These are phyloP conservation scores for Penicillium janthinellum DNA, from an alignment of 2,329 filamentous ascomycete genomes.

Conservation along the genomic window DNA sequence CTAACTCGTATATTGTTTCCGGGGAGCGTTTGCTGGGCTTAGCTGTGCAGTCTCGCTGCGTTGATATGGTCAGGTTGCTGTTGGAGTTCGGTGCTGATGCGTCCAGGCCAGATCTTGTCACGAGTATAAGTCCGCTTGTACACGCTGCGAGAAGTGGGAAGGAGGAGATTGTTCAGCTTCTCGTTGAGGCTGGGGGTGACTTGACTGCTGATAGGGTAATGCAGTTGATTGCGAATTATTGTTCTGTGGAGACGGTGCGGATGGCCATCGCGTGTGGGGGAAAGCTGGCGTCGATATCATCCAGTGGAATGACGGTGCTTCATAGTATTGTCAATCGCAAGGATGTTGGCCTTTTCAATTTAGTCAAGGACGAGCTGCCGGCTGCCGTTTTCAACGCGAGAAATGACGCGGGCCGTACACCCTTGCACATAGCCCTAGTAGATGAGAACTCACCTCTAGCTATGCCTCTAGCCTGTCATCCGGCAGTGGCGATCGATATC, in stretches of 20 bases:
- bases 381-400: background rate
- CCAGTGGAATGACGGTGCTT: background rate
- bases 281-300: background rate
- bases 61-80: slow-evolving; percentile 4
- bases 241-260: background rate
- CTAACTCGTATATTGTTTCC: slow-evolving; percentile 10
- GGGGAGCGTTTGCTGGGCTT: slow-evolving; percentile 8
- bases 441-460: background rate
- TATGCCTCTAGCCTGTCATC: background rate
- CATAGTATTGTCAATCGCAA: background rate
- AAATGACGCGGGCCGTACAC: background rate
- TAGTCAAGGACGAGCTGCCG: background rate
- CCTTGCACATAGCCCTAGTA: slow-evolving; percentile 2
- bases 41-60: slow-evolving; percentile 5
- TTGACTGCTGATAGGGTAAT: background rate
- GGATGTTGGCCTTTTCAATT: background rate
- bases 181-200: background rate
- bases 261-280: background rate
- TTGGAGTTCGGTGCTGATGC: slow-evolving; percentile 9
- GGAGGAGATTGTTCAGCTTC: background rate
- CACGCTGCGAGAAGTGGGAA: background rate
- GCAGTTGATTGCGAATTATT: background rate
- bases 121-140: background rate
- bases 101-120: slow-evolving; percentile 1
- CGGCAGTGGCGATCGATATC: slow-evolving; percentile 1